Evolutionary conservation across 169 alveolate genomes (phyloP).

Genomic region (Babesia bigemina): DNA sequence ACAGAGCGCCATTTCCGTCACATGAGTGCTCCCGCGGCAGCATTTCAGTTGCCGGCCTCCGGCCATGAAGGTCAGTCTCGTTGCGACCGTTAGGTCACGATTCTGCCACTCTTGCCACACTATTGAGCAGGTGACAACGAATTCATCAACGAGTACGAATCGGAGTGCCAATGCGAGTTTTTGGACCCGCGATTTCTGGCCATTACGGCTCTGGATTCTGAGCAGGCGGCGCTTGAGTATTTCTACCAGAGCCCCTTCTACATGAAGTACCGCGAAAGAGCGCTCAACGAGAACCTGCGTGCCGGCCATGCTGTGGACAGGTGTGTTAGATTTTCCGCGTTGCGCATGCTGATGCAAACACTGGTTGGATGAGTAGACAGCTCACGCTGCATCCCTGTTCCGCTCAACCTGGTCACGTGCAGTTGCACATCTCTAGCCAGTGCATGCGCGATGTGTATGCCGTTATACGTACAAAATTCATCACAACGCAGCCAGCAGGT

Average conservation of each 20-base stretch:
- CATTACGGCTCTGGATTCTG: conserved; percentile 46
- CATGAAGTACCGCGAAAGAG: conserved; percentile 59
- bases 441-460: too few species aligned
- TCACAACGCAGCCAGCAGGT: conserved; percentile 48
- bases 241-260: conserved; percentile 70
- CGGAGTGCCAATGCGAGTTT: conserved; percentile 59
- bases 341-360: not conserved
- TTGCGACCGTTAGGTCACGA: not conserved
- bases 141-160: conserved; percentile 48
- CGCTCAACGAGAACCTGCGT: conserved; percentile 56
- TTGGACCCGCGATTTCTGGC: conserved; percentile 61
- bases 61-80: conserved; percentile 31
- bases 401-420: not conserved
- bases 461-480: not conserved
- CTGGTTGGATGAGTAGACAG: not conserved
- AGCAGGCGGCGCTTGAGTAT: conserved; percentile 68
- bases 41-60: conserved; percentile 15
- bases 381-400: too few species aligned
- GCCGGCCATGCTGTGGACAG: conserved; percentile 60
- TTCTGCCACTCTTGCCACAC: not conserved
- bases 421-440: not conserved
- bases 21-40: not conserved
- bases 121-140: conserved; percentile 30
- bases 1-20: not conserved
- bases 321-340: conserved; percentile 5